A percentile compares a stretch with the other conserved stretches of the same genome.
These are phyloP conservation scores for Cucumis melo DNA, from an alignment of 306 rosid genomes.

Conservation along the genomic window DNA sequence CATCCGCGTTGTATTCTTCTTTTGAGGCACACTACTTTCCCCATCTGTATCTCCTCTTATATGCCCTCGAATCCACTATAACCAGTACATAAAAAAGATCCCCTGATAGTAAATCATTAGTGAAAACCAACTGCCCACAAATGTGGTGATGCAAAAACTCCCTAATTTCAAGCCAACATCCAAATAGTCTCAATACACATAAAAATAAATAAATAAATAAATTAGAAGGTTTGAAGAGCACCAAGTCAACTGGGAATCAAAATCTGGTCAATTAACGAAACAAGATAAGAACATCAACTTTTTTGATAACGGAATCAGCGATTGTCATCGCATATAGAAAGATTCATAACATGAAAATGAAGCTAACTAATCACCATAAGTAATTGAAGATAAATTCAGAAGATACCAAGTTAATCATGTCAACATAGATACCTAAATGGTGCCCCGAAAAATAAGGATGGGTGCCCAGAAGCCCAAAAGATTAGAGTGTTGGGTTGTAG, in stretches of 20 bases:
- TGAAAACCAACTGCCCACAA: constrained; percentile 71
- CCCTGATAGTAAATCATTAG: constrained; percentile 80
- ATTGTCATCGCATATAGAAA: neutral
- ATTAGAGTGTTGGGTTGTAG: neutral
- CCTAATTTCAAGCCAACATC: neutral
- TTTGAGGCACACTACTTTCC: constrained; percentile 12
- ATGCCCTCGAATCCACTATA: constrained; percentile 58
- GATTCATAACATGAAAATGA: neutral
- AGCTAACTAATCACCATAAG: neutral
- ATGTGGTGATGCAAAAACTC: constrained; percentile 18
- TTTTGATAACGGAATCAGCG: neutral
- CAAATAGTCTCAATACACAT: neutral
- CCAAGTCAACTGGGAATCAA: neutral
- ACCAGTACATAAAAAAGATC: constrained; percentile 67
- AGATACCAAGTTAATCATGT: neutral
- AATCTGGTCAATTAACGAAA: neutral
- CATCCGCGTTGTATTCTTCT: constrained; percentile 20
- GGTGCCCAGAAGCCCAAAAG: no score
- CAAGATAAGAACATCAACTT: neutral
- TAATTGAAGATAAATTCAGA: neutral
- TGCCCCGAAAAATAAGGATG: neutral
- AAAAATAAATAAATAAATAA: no score
- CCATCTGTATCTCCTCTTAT: constrained; percentile 31
- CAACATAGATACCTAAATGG: neutral
- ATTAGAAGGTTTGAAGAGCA: neutral